Evolutionary conservation across 2,329 filamentous ascomycete species (phyloP).

Genomic region (Claviceps pusilla): DNA sequence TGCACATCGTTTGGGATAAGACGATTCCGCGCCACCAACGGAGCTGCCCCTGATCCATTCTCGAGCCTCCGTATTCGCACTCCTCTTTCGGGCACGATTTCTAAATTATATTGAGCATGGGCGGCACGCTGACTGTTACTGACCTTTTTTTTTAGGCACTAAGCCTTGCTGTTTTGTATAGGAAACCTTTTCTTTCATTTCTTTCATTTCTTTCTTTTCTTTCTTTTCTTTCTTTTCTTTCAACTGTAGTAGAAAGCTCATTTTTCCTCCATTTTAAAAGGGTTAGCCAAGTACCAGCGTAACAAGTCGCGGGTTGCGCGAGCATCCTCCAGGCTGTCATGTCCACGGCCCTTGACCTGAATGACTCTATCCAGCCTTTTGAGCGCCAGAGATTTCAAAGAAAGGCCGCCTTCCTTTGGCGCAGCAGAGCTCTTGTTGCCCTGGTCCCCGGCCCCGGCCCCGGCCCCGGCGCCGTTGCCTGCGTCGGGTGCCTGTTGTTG

Average conservation of each 20-base stretch:
- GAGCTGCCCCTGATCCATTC: no score
- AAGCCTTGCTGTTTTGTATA: not conserved
- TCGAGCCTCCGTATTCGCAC: no score
- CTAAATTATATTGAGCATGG: no score
- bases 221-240: not conserved
- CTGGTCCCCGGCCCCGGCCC: not conserved
- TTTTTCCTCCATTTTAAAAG: not conserved
- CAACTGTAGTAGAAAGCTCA: not conserved
- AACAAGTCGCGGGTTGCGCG: conserved; percentile 27
- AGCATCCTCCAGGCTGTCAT: conserved; percentile 32
- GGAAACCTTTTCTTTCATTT: not conserved
- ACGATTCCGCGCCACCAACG: no score
- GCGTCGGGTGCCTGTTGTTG: conserved; percentile 3
- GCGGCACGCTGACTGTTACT: not conserved
- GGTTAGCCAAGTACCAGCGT: conserved; percentile 19
- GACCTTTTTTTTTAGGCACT: not conserved
- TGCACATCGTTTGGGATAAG: no score
- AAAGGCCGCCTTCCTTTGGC: conserved; percentile 13
- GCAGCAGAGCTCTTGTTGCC: not conserved
- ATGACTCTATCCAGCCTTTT: conserved; percentile 25
- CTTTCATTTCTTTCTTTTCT: no score
- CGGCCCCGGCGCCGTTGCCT: not conserved
- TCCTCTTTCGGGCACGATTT: no score
- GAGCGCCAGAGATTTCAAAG: conserved; percentile 24
- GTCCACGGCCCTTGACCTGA: conserved; percentile 20